phyloP scores from a whole-genome alignment of 75 land plant species.

The Cunninghamia lanceolata region DNA sequence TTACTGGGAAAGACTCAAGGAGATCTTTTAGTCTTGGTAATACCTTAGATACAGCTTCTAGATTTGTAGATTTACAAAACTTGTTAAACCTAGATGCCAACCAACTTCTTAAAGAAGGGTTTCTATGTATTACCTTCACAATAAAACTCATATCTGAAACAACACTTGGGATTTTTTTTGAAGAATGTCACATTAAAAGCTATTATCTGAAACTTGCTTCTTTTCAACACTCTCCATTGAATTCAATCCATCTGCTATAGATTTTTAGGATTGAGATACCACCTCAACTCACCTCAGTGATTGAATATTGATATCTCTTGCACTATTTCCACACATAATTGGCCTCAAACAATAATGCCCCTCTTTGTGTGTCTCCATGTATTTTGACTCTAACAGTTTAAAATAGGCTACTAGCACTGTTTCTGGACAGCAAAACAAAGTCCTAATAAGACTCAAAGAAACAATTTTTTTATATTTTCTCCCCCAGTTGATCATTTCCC shows the following conservation, averaged over 20 bases:
- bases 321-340: slow-evolving; percentile 24
- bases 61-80: slow-evolving; percentile 33
- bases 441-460: slow-evolving; percentile 41
- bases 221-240: neutral
- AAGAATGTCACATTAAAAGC: neutral
- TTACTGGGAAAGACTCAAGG: slow-evolving; percentile 37
- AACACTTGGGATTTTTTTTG: neutral
- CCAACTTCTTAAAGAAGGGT: slow-evolving; percentile 64
- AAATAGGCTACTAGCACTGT: slow-evolving; percentile 67
- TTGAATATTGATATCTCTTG: neutral
- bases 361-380: slow-evolving; percentile 27
- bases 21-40: slow-evolving; percentile 35
- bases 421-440: slow-evolving; percentile 60
- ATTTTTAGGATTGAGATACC: neutral
- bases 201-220: neutral
- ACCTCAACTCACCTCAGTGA: neutral
- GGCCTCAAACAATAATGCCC: slow-evolving; percentile 64
- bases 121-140: slow-evolving; percentile 34
- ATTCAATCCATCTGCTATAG: neutral
- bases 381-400: slow-evolving; percentile 46
- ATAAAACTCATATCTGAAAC: neutral
- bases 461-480: slow-evolving; percentile 42
- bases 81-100: slow-evolving; percentile 61
- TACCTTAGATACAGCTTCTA: slow-evolving; percentile 39
- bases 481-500: slow-evolving; percentile 20